Evolutionary conservation across 352 stramenopile genomes (phyloP), one percentile per base, ranked within the genome.

Genomic region (Globisporangium carolinianum): DNA sequence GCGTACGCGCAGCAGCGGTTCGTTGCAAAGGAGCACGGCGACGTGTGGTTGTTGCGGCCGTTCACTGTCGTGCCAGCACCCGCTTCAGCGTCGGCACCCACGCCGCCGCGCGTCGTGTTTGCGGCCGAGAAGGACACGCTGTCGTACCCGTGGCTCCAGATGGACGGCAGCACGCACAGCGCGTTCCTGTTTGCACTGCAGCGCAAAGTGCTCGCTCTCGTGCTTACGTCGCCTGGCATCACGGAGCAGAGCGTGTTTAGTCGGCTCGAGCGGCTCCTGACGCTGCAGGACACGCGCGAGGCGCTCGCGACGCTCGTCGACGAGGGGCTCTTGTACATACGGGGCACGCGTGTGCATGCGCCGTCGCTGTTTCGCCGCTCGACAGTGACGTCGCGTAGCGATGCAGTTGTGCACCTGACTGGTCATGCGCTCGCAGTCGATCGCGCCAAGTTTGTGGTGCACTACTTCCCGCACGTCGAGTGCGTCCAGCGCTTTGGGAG

Each of bases 131-230:
- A 89, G 62, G 74, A 91, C 51, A 86, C 73, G 47, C 60, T 89
- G 8, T 83, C 82, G 36, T 92, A 80, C 57, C 83, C 83, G 35
- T 93, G 83, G 83, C 68, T 91, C 35, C 89, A 89, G 61, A 93
- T 91, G 83, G 73, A 91, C 55, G 80, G 83, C 36, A 75, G 69
- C 52, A 79, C 74, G 37, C 89, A 93, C 57, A 80, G 83, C 60
- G 72, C 69, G 35, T 93, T 93, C 53, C 42, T 93, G 14, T 86
- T 89, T 35, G 71, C 75, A 32, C 83, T 93, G 48, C 83, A 93
- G 58, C 83, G 83, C 47, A 90, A 88, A 56, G 50, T 93, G 47
- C 59, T 93, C 18, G 53, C 73, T 32, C 67, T 76, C 18, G 67
- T 93, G 39, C 43, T 91, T 45, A 52, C 80, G 53, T 60, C 60